Percentiles rank a stretch among this genome's conserved stretches.
phyloP scores from a whole-genome alignment of 1,284 basidiomycete genomes.

The Tilletia indica region DNA sequence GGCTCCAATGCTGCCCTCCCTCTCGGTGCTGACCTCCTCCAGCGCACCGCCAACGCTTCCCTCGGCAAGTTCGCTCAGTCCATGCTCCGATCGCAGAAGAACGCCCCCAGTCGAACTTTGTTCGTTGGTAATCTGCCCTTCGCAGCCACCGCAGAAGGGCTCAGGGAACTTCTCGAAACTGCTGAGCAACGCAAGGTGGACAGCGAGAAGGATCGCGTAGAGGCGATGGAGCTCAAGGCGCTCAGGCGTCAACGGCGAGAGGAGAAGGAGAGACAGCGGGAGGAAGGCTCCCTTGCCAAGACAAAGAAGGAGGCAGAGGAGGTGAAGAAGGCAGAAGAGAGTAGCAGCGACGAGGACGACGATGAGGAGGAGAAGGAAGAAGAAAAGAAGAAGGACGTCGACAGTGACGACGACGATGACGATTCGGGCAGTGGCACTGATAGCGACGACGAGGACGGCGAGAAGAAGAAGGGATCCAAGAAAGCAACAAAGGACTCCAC shows the following conservation, averaged over 20 bases:
- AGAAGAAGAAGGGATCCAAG: slow-evolving; percentile 14
- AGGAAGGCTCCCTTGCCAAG: slow-evolving; percentile 18
- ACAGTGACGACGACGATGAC: not conserved
- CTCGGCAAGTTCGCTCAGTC: slow-evolving; percentile 77
- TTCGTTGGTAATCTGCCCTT: slow-evolving; percentile 88
- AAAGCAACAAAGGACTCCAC: slow-evolving; percentile 8
- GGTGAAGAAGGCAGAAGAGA: slow-evolving; percentile 16
- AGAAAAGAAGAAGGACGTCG: not conserved
- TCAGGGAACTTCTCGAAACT: slow-evolving; percentile 69
- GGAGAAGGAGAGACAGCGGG: slow-evolving; percentile 18
- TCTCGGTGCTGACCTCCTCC: not conserved
- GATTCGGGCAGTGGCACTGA: not conserved
- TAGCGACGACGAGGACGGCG: slow-evolving; percentile 3
- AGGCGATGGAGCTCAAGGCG: slow-evolving; percentile 13
- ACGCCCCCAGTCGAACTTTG: slow-evolving; percentile 75
- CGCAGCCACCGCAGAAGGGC: slow-evolving; percentile 71
- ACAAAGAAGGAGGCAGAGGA: slow-evolving; percentile 9
- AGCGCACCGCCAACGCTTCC: slow-evolving; percentile 41
- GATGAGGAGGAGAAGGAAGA: not conserved
- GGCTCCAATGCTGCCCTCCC: not conserved
- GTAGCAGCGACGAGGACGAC: not conserved
- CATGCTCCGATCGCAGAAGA: slow-evolving; percentile 76
- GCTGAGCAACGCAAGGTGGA: slow-evolving; percentile 29
- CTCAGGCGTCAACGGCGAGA: slow-evolving; percentile 20
- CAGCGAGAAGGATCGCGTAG: slow-evolving; percentile 20